These are phyloP conservation scores for Sphaerulina populicola DNA, from an alignment of 2,329 filamentous ascomycete species.

Conservation along the genomic window DNA sequence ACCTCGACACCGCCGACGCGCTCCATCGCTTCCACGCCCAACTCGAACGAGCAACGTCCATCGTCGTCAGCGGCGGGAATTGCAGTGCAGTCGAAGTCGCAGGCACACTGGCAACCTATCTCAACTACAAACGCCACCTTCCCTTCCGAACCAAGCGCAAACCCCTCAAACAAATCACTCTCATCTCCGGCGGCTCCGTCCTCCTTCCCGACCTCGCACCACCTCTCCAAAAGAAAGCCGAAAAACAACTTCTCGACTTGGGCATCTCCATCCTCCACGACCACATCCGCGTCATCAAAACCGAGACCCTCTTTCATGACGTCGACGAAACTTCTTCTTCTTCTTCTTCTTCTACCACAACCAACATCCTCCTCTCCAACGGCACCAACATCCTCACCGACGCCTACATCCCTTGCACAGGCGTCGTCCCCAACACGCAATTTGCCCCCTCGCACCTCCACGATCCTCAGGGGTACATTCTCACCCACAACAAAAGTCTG, in stretches of 20 bases:
- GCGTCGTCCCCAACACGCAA: slow-evolving; percentile 30
- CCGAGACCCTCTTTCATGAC: background rate
- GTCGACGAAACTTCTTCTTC: slow-evolving; percentile 14
- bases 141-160: slow-evolving; percentile 12
- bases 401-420: slow-evolving; percentile 33
- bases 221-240: slow-evolving; percentile 27
- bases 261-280: slow-evolving; percentile 29
- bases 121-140: slow-evolving; percentile 24
- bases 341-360: too few species aligned
- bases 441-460: background rate
- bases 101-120: slow-evolving; percentile 32
- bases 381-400: slow-evolving; percentile 30
- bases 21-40: slow-evolving; percentile 28
- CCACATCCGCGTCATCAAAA: background rate
- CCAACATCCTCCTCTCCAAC: slow-evolving; percentile 24
- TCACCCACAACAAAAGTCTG: background rate
- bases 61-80: slow-evolving; percentile 34
- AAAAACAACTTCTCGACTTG: slow-evolving; percentile 28
- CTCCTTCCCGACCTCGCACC: slow-evolving; percentile 29
- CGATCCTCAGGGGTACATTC: background rate
- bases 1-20: slow-evolving; percentile 31
- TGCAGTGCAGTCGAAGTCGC: slow-evolving; percentile 34
- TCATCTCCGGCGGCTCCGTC: slow-evolving; percentile 28
- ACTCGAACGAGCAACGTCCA: slow-evolving; percentile 28
- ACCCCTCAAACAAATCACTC: slow-evolving; percentile 27